Percentiles rank a stretch among this genome's conserved stretches.
Evolutionary conservation across 345 rosid species (phyloP).

Genomic region (Arabidopsis suecica): DNA sequence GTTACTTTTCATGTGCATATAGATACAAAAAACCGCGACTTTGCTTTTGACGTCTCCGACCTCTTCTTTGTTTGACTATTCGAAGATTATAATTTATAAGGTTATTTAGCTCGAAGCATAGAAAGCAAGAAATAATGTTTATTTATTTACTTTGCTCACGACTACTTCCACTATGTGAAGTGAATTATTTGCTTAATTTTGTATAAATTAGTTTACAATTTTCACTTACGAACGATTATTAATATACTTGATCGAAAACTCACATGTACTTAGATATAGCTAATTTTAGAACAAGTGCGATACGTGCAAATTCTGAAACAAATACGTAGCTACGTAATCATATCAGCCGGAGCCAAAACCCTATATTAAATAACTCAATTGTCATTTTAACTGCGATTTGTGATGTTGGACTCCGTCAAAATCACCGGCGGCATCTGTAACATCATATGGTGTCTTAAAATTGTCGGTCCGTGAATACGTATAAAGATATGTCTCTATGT

Average conservation of each 20-base stretch:
- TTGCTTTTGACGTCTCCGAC: constrained; percentile 41
- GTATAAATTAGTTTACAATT: not conserved
- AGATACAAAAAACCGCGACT: constrained; percentile 37
- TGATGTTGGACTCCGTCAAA: constrained; percentile 41
- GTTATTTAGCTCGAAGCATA: constrained; percentile 25
- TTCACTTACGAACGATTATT: not conserved
- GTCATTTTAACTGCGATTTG: constrained; percentile 22
- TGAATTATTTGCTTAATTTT: constrained; percentile 10
- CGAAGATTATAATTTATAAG: constrained; percentile 29
- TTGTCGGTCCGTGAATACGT: constrained; percentile 29
- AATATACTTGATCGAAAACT: not conserved
- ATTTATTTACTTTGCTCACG: constrained; percentile 34
- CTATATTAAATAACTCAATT: constrained; percentile 8
- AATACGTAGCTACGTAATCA: not conserved
- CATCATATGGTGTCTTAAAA: constrained; percentile 20
- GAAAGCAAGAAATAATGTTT: not conserved
- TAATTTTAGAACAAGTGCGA: not conserved
- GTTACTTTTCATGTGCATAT: constrained; percentile 21
- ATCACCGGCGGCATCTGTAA: constrained; percentile 30
- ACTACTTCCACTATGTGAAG: constrained; percentile 27
- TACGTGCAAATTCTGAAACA: not conserved
- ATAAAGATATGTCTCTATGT: not conserved
- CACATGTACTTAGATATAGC: not conserved
- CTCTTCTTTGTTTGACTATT: constrained; percentile 44
- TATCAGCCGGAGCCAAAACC: not conserved